Evolutionary conservation across 148 eudicot genomes (phyloP).

Genomic region (Rhododendron molle): DNA sequence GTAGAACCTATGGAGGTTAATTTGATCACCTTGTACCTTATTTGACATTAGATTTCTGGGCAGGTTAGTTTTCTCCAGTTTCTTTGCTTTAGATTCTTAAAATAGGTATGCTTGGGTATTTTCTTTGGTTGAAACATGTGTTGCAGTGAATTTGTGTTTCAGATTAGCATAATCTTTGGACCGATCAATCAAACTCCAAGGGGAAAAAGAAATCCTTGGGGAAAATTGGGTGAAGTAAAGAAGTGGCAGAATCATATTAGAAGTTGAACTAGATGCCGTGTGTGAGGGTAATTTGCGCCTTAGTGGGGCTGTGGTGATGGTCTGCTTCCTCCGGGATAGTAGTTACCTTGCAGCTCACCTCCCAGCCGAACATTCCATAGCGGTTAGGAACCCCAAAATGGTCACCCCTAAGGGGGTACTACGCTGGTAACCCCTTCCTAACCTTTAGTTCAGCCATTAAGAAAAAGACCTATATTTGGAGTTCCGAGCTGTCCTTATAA

Average conservation of each 20-base stretch:
- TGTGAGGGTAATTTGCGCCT: too few species aligned
- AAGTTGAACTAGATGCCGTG: too few species aligned
- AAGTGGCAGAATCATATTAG: not conserved
- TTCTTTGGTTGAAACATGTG: not conserved
- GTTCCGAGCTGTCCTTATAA: too few species aligned
- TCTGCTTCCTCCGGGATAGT: too few species aligned
- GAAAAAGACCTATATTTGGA: too few species aligned
- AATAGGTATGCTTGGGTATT: not conserved
- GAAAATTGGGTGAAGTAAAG: not conserved
- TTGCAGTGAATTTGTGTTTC: not conserved
- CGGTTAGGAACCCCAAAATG: too few species aligned
- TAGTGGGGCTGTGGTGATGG: too few species aligned
- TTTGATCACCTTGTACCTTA: conserved; percentile 11
- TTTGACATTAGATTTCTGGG: not conserved
- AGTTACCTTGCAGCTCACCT: too few species aligned
- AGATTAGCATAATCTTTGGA: not conserved
- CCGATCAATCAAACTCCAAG: not conserved
- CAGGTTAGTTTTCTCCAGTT: conserved; percentile 9
- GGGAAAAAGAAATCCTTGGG: not conserved
- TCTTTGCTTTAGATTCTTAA: not conserved
- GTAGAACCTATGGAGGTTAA: conserved; percentile 7
- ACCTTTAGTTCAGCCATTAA: too few species aligned
- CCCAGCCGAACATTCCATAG: too few species aligned
- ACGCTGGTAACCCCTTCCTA: too few species aligned
- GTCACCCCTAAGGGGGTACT: too few species aligned